Conservation (phyloP, 169 alveolate genomes). For the Plasmodium gallinaceum region DNA sequence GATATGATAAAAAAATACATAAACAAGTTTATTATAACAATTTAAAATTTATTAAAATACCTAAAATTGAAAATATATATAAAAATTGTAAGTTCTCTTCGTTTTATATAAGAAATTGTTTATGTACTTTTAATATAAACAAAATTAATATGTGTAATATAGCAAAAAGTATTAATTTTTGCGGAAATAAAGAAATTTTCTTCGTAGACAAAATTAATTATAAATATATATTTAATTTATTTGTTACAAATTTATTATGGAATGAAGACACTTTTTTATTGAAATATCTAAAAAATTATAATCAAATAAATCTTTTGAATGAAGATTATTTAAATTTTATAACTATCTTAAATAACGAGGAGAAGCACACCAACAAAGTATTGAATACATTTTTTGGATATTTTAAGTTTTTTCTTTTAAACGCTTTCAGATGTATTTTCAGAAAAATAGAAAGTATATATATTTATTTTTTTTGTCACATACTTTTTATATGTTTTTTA, state of each 20-base stretch:
- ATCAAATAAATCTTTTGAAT: conserved; percentile 13
- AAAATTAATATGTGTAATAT: conserved; percentile 35
- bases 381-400: conserved; percentile 2
- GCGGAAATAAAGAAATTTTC: conserved; percentile 7
- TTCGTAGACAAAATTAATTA: conserved; percentile 13
- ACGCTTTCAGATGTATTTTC: conserved; percentile 10
- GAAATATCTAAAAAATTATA: conserved; percentile 4
- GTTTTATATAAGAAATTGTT: neutral
- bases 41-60: too few species aligned
- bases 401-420: conserved; percentile 5
- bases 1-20: too few species aligned
- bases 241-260: conserved; percentile 13
- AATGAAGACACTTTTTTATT: conserved; percentile 3
- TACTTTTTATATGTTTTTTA: conserved; percentile 6
- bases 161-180: conserved; percentile 11
- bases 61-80: too few species aligned
- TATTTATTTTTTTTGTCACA: conserved; percentile 4
- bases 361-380: conserved; percentile 7
- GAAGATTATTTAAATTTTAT: conserved; percentile 14
- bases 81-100: neutral
- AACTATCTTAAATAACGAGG: conserved; percentile 10
- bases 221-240: conserved; percentile 11
- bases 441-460: conserved; percentile 13
- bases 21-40: too few species aligned
- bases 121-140: conserved; percentile 1